A percentile compares a stretch with the other conserved stretches of the same genome.
Conservation (phyloP, 192 early-diverging fungal species). For the Ambispora gerdemannii region DNA sequence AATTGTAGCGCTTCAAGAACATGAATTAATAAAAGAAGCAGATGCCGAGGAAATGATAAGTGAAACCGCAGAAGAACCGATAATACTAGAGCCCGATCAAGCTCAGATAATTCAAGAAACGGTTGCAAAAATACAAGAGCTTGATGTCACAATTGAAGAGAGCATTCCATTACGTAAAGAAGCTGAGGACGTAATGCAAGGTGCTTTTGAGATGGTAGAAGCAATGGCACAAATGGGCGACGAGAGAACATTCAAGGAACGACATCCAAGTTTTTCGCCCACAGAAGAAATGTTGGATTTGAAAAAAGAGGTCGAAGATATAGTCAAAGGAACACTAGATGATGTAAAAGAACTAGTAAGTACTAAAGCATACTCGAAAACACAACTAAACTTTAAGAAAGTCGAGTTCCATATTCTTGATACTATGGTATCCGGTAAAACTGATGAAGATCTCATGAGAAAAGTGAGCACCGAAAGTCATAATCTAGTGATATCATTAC, state of each 20-base stretch:
- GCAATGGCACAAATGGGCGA: neutral
- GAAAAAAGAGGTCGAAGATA: slow-evolving; percentile 3
- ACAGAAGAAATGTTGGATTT: neutral
- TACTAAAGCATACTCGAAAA: slow-evolving; percentile 3
- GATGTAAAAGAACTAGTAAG: neutral
- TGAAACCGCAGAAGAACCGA: too few species aligned
- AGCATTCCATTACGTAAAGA: neutral
- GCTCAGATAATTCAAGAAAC: too few species aligned
- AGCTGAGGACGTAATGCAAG: neutral
- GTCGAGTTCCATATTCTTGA: slow-evolving; percentile 6
- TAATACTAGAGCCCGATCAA: too few species aligned
- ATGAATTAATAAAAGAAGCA: too few species aligned
- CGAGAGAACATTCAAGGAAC: slow-evolving; percentile 5
- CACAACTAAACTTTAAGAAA: neutral
- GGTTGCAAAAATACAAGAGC: too few species aligned
- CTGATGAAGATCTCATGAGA: neutral
- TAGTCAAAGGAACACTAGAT: slow-evolving; percentile 1
- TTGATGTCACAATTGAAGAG: neutral
- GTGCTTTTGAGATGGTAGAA: neutral
- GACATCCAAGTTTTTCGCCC: slow-evolving; percentile 13
- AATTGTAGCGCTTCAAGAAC: too few species aligned
- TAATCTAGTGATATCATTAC: slow-evolving; percentile 31
- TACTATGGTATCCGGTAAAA: neutral
- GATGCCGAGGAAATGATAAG: too few species aligned
- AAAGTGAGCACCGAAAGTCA: slow-evolving; percentile 1